Evolutionary conservation across 768 basidiomycete genomes (phyloP), one percentile per base, ranked within the genome.

Genomic region (Pleurotus ostreatus): DNA sequence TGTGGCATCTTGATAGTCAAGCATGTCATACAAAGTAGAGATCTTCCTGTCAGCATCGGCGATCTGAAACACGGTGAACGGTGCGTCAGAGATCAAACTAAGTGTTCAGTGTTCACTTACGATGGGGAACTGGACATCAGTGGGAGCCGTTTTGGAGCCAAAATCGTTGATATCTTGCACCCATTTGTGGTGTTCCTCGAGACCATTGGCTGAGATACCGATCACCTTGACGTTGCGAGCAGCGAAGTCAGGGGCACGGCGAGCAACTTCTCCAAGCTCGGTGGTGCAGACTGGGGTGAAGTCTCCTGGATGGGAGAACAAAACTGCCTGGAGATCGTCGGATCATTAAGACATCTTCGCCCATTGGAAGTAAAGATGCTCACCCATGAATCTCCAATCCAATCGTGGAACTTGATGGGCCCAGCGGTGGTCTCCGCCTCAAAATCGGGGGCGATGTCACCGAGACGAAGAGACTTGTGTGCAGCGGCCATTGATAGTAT

Each of bases 221-320:
- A 95, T 93, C 59, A 96, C 80, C 75, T 98, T 98, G 66, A 98
- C 94, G 62, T 85, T 83, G 59, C 97, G 88, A 67, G 86, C 84
- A 49, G 74, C 78, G 69, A 98, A 99, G 71, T 98, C 95, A 13
- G 77, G 76, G 11, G 84, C 80, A 58, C 92, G 89, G 60, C 92
- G 87, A 49, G 97, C 89, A 44, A 97, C 94, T 70, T 97, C 96
- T 49, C 92, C 94, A 38, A 98, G 88, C 76, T 98, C 97, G 55
- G 97, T 99, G 47, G 97, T 95, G 81, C 92, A 94, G 52, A 95
- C 88, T 48, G 90, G 89, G n/a, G 89, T 91, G 68, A 93, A 93
- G 67, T 93, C 89, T 44, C 89, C 94, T 0, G 94, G 94, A 71
- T 97, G 94, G 26, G 94, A 96, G 83, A 98, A 98, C 56, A 98